A percentile compares a stretch with the other conserved stretches of the same genome.
These are phyloP conservation scores for Pulveroboletus frians DNA, from an alignment of 768 basidiomycete species.

Conservation along the genomic window DNA sequence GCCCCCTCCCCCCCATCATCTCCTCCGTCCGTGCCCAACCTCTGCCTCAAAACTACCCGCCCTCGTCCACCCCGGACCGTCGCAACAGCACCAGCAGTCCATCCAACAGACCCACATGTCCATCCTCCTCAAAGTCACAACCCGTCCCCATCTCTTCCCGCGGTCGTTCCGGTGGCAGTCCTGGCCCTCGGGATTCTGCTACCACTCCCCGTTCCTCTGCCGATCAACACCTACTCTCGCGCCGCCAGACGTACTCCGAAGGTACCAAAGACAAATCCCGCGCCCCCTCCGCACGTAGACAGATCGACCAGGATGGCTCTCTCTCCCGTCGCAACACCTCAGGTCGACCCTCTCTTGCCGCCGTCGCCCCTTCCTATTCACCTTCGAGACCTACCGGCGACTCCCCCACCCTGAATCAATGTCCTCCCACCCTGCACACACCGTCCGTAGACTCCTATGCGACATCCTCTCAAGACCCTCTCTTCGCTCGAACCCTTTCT, in stretches of 20 bases:
- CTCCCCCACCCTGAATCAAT: conserved; percentile 14
- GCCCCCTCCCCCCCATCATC: conserved; percentile 29
- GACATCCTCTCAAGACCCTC: conserved; percentile 28
- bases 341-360: conserved; percentile 41
- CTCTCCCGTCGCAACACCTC: conserved; percentile 44
- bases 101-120: conserved; percentile 14
- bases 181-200: conserved; percentile 28
- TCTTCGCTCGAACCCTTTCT: conserved; percentile 31
- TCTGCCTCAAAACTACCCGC: conserved; percentile 26
- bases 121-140: conserved; percentile 35
- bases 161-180: conserved; percentile 51
- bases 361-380: conserved; percentile 31
- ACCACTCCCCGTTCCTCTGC: conserved; percentile 32
- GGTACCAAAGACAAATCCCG: conserved; percentile 52
- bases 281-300: conserved; percentile 58
- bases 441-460: conserved; percentile 20
- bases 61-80: conserved; percentile 38
- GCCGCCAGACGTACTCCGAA: conserved; percentile 49
- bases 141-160: conserved; percentile 38
- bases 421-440: conserved; percentile 15
- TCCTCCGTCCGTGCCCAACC: conserved; percentile 28
- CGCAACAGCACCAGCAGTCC: conserved; percentile 40
- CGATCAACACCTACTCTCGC: conserved; percentile 41
- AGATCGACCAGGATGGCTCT: conserved; percentile 49
- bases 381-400: conserved; percentile 23